Conservation (phyloP, 2,329 filamentous ascomycete genomes). For the Alternaria brassicae region DNA sequence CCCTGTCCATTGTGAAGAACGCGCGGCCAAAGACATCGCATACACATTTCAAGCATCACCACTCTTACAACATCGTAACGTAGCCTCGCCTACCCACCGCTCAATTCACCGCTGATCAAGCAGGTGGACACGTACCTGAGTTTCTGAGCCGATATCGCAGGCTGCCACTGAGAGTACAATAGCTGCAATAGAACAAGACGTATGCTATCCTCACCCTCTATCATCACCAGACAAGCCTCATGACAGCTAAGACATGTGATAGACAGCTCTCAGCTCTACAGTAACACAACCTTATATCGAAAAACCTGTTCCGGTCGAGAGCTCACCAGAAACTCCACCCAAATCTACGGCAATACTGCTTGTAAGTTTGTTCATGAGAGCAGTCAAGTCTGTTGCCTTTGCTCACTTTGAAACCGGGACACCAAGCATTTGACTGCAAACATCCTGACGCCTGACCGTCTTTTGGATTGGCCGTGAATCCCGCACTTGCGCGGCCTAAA, state of each 20-base stretch:
- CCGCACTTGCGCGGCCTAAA: neutral
- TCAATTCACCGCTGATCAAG: conserved; percentile 16
- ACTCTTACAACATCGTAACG: conserved; percentile 1
- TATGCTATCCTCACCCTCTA: neutral
- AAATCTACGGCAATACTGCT: neutral
- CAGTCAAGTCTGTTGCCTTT: neutral
- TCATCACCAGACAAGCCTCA: conserved; percentile 4
- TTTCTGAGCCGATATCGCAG: conserved; percentile 6
- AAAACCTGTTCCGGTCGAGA: neutral
- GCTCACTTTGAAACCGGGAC: neutral
- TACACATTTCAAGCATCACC: neutral
- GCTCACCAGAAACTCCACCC: neutral
- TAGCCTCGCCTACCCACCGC: conserved; percentile 5
- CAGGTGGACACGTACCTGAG: conserved; percentile 7
- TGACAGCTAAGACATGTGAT: conserved; percentile 10
- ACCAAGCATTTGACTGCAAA: neutral
- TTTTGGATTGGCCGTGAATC: neutral
- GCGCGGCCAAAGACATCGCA: neutral
- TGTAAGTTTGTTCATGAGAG: neutral
- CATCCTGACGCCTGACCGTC: neutral
- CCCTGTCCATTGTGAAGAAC: neutral
- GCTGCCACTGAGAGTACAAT: conserved; percentile 12
- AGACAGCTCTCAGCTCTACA: conserved; percentile 10
- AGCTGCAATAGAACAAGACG: conserved; percentile 3
- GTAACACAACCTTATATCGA: neutral